Evolutionary conservation across 176 grass and related monocot genomes (phyloP).

Genomic region (Tillandsia leiboldiana): DNA sequence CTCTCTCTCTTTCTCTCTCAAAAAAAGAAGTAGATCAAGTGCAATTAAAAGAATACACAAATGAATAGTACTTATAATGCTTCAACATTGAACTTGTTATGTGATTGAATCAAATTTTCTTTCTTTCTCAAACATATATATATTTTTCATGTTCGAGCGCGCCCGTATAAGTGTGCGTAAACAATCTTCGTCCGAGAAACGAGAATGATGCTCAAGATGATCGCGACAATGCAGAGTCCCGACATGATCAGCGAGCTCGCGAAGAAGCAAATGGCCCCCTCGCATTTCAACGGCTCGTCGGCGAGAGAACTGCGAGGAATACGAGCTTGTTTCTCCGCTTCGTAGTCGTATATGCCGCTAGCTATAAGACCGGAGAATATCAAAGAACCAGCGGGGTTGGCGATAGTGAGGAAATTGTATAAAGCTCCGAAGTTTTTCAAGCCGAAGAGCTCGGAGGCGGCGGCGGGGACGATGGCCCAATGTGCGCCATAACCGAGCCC

Average conservation of each 20-base stretch:
- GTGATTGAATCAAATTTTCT: not conserved
- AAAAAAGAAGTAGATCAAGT: too few relatives aligned
- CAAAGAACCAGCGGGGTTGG: constrained; percentile 60
- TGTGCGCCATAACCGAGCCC: constrained; percentile 60
- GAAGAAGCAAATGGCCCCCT: constrained; percentile 64
- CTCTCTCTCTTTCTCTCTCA: too few relatives aligned
- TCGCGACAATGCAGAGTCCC: constrained; percentile 45
- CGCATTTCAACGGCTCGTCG: constrained; percentile 48
- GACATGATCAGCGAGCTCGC: constrained; percentile 82
- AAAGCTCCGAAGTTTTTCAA: constrained; percentile 68
- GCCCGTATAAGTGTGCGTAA: constrained; percentile 46
- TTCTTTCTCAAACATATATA: not conserved
- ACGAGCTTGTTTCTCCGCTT: constrained; percentile 63
- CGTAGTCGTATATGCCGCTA: constrained; percentile 53
- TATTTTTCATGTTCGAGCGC: constrained; percentile 33
- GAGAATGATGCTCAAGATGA: constrained; percentile 48
- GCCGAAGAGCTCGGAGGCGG: constrained; percentile 67
- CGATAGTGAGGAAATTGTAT: constrained; percentile 88
- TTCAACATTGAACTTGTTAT: too few relatives aligned
- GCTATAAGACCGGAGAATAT: constrained; percentile 75
- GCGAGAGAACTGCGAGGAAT: constrained; percentile 21
- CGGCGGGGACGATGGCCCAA: constrained; percentile 73
- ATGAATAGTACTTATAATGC: too few relatives aligned
- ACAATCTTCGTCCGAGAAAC: constrained; percentile 58
- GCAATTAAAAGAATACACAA: too few relatives aligned